Evolutionary conservation across 257 asterid genomes (phyloP), one percentile per base, ranked within the genome.

Genomic region (Eucommia ulmoides): DNA sequence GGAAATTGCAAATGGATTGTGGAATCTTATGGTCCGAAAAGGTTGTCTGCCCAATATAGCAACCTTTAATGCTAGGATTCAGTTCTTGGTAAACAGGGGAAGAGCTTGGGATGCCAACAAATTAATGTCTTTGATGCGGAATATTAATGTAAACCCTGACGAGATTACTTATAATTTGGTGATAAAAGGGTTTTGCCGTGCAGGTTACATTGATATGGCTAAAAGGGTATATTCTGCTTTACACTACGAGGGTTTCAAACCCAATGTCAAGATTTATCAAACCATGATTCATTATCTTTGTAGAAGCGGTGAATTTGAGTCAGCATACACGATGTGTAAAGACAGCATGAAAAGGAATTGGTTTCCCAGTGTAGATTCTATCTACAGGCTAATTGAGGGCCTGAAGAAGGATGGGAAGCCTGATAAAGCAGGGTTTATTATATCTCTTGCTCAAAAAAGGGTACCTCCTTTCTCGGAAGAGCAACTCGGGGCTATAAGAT

Each of bases 81-180:
- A 85, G 67, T 85, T 71, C 65, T 65, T 82, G 66, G 80, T 71
- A 53, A 69, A 48, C 53, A 62, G 53, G 26, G 75, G 86, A 20
- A 79, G 87, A 44, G 78, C 92, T 3, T 82, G 92, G 88, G 83
- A 82, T 46, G 88, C 96, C 51, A 73, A 77, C 61, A 74, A 72
- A 62, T 42, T 80, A 64, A 55, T 79, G 70, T 42, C 23, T 26
- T 61, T 58, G 58, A 85, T 85, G 94, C 77, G 65, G 45, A 20
- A 60, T 3, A 22, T 51, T 20, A 57, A 66, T 69, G 52, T 71
- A 52, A 49, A 52, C 57, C 74, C 84, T 0, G 82, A 85, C 52
- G 88, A 85, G 75, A 74, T 75, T 49, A 73, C 96, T 0, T 85
- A 73, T 71, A 85, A 82, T 68, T 68, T 85, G 67, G 86, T 85